Percentiles rank a stretch among this genome's conserved stretches.
Evolutionary conservation across 2,329 filamentous ascomycete species (phyloP).

Genomic region (Pyrenochaeta sp.): DNA sequence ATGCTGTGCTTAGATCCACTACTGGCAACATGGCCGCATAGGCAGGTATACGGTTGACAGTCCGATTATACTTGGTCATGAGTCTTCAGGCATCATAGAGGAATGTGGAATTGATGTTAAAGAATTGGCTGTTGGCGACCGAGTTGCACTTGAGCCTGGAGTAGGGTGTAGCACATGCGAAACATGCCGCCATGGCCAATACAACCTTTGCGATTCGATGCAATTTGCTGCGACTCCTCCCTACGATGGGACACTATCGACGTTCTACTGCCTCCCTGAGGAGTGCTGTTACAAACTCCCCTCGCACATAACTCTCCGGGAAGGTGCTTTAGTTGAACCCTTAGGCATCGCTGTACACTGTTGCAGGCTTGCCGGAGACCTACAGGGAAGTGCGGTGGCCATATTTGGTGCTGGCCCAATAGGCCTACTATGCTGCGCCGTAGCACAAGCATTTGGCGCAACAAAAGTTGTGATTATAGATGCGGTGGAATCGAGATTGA

Average conservation of each 20-base stretch:
- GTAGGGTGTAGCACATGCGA: conserved; percentile 26
- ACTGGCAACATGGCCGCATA: conserved; percentile 27
- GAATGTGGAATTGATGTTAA: conserved; percentile 26
- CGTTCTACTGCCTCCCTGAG: conserved; percentile 18
- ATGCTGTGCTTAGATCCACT: conserved; percentile 54
- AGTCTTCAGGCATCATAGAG: conserved; percentile 29
- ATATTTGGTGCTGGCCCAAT: conserved; percentile 62
- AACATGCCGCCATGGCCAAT: conserved; percentile 14
- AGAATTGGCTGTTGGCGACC: conserved; percentile 25
- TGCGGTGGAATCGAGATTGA: conserved; percentile 76
- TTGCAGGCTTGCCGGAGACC: not conserved
- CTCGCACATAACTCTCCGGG: conserved; percentile 15
- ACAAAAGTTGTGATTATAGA: conserved; percentile 80
- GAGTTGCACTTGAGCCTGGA: conserved; percentile 37
- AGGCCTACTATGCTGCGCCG: conserved; percentile 82
- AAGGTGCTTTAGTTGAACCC: conserved; percentile 31
- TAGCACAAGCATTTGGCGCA: conserved; percentile 80
- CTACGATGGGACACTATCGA: conserved; percentile 26
- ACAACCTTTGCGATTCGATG: conserved; percentile 32
- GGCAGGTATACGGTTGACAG: conserved; percentile 20
- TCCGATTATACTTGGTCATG: conserved; percentile 35
- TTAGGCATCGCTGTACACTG: conserved; percentile 29
- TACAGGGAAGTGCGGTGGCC: conserved; percentile 42
- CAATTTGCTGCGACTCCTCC: conserved; percentile 29
- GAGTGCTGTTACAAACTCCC: conserved; percentile 29